Conservation (phyloP, 1,284 basidiomycete genomes). For the Puccinia novopanici region DNA sequence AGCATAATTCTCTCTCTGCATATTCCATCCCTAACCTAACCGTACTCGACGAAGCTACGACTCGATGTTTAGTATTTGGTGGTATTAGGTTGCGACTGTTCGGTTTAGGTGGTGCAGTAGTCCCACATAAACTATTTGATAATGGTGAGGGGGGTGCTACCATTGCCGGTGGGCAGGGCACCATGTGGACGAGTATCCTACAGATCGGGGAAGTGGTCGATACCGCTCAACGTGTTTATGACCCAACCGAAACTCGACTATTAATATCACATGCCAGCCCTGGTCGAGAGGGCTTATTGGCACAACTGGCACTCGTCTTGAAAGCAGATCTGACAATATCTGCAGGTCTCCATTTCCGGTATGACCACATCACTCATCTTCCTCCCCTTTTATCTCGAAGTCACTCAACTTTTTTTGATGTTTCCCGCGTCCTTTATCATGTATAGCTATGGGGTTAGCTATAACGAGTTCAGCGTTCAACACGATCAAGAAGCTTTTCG, state of each 20-base stretch:
- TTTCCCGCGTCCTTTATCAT: background rate
- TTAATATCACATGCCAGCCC: slow-evolving; percentile 90
- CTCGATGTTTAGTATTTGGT: slow-evolving; percentile 83
- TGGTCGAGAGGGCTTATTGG: slow-evolving; percentile 86
- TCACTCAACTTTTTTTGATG: background rate
- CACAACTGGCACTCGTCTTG: slow-evolving; percentile 82
- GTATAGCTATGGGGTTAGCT: slow-evolving; percentile 75
- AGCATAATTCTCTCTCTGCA: slow-evolving; percentile 39
- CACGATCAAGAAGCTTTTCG: slow-evolving; percentile 85
- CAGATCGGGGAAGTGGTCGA: slow-evolving; percentile 98
- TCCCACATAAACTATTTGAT: slow-evolving; percentile 96
- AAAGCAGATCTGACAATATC: slow-evolving; percentile 94
- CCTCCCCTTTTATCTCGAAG: background rate
- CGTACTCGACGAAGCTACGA: slow-evolving; percentile 90
- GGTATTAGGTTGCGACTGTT: slow-evolving; percentile 89
- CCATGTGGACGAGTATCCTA: slow-evolving; percentile 97
- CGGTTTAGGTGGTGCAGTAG: slow-evolving; percentile 91
- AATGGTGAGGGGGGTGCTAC: slow-evolving; percentile 91
- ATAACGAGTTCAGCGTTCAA: slow-evolving; percentile 96
- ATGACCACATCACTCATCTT: background rate
- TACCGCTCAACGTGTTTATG: slow-evolving; percentile 84
- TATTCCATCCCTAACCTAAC: slow-evolving; percentile 71
- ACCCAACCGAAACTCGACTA: slow-evolving; percentile 87
- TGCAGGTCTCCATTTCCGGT: slow-evolving; percentile 91
- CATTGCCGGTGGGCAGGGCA: slow-evolving; percentile 94